Percentiles rank a stretch among this genome's conserved stretches.
These are phyloP conservation scores for Zea luxurians DNA, from an alignment of 176 grass and related monocot species.

Conservation along the genomic window DNA sequence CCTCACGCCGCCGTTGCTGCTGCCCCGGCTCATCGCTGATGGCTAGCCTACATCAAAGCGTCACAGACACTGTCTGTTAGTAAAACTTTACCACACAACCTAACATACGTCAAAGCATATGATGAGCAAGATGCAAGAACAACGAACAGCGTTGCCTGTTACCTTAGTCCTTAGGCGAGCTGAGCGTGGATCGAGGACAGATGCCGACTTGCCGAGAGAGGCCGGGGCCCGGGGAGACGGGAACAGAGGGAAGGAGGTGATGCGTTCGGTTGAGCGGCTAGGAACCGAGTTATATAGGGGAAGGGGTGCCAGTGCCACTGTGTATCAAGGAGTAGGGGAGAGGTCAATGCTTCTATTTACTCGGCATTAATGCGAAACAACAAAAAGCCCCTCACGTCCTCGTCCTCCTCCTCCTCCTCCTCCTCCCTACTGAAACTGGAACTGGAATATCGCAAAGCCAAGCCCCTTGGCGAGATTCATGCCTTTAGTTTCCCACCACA, in stretches of 20 bases:
- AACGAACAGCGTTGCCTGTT: not conserved
- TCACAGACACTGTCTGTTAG: not conserved
- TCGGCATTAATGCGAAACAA: slow-evolving; percentile 54
- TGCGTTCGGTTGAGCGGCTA: slow-evolving; percentile 37
- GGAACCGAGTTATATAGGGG: slow-evolving; percentile 47
- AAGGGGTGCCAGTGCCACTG: slow-evolving; percentile 9
- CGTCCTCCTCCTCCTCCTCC: not conserved
- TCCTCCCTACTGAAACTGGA: not conserved
- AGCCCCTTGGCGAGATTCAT: slow-evolving; percentile 1
- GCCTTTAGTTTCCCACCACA: not conserved
- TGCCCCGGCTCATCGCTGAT: slow-evolving; percentile 47
- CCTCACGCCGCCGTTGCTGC: slow-evolving; percentile 24
- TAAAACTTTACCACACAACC: not conserved
- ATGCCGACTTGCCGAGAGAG: slow-evolving; percentile 1
- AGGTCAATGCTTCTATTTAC: slow-evolving; percentile 66
- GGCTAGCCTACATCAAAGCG: not conserved
- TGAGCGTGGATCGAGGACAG: not conserved
- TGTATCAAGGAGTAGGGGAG: slow-evolving; percentile 25
- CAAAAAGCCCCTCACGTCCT: slow-evolving; percentile 22
- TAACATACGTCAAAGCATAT: too few species aligned
- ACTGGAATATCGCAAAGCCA: slow-evolving; percentile 26
- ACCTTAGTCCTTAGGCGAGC: not conserved
- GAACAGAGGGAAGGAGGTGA: slow-evolving; percentile 20
- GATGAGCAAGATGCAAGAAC: slow-evolving; percentile 28
- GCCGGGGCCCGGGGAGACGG: slow-evolving; percentile 11